phyloP scores from a whole-genome alignment of 345 rosid species.

The Aurinia saxatilis region DNA sequence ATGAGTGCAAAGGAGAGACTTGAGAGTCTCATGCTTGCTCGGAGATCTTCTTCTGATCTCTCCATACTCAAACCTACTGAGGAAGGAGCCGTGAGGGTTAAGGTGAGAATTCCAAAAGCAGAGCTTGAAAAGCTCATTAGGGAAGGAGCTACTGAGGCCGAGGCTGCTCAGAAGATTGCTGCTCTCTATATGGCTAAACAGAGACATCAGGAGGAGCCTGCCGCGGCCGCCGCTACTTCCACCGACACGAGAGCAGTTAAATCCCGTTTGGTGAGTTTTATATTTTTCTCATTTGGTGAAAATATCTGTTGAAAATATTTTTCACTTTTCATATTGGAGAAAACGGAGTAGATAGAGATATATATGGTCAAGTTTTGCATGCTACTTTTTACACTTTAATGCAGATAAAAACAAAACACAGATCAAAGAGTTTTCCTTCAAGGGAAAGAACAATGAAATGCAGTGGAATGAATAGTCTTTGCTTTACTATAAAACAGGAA shows the following conservation, averaged over 20 bases:
- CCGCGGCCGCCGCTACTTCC: not conserved
- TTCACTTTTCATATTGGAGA: not conserved
- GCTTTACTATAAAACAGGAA: no score
- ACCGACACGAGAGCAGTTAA: constrained; percentile 26
- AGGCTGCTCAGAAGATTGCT: constrained; percentile 55
- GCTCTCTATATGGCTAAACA: constrained; percentile 25
- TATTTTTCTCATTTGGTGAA: no score
- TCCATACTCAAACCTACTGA: constrained; percentile 40
- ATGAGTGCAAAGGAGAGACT: constrained; percentile 88
- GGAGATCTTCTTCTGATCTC: constrained; percentile 85
- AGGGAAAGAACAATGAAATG: no score
- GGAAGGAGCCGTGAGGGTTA: constrained; percentile 41
- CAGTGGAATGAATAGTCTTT: no score
- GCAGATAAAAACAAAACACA: not conserved
- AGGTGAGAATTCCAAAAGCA: constrained; percentile 55
- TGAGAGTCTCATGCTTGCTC: constrained; percentile 66
- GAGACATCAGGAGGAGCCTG: not conserved
- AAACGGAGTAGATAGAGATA: not conserved
- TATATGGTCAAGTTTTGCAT: constrained; percentile 18
- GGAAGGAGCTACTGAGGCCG: constrained; percentile 52
- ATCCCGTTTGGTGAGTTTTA: constrained; percentile 45
- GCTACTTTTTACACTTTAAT: constrained; percentile 7
- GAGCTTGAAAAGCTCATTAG: constrained; percentile 62
- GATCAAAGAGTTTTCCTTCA: no score
- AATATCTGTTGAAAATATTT: not conserved